Evolutionary conservation across 2,329 filamentous ascomycete species (phyloP), one percentile per base, ranked within the genome.

Genomic region (Fulvia fulva): DNA sequence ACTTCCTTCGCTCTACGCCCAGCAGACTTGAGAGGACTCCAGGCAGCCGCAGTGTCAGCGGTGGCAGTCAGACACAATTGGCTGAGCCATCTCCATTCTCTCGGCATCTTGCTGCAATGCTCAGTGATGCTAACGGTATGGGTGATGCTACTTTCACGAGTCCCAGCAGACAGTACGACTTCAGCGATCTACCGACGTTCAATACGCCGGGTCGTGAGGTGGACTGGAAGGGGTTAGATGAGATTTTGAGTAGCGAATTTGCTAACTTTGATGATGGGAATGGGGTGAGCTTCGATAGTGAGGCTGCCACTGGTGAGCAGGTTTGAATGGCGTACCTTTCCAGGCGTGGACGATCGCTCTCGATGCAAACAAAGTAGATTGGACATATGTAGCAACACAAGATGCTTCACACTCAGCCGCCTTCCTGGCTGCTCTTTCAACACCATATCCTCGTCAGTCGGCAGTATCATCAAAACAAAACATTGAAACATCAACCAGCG

Each of bases 91-190:
- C 84, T 5, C 85, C 86, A 0, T 82, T 87, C 67, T 85, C 84
- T 1, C 79, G 82, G 37, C 83, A 85, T 22, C 79, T 90, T 34
- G 83, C 82, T 63, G 81, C 87, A 65, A 77, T 90, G 60, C 77
- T 89, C 21, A 85, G 81, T 7, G 83, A 87, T 22, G 63, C 61
- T 7, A 68, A 63, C 30, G 63, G 60, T 23, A 64, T 60, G 1
- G 57, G 57, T 22, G 65, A 41, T n/a, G 61, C 52, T 2, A 55
- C 55, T 8, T 68, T 70, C 54, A 67, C 65, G 2, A 71, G 69
- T 37, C 70, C 69, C 4, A 67, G 64, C 41, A 63, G 63, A 16
- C 56, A 59, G 12, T 68, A 68, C 46, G 70, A 72, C 37, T 72
- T 73, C 44, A 66, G 64, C 32, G 69, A 73, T 60, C 41, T 73